Conservation (phyloP, 148 eudicot species). For the Camellia granthamiana region DNA sequence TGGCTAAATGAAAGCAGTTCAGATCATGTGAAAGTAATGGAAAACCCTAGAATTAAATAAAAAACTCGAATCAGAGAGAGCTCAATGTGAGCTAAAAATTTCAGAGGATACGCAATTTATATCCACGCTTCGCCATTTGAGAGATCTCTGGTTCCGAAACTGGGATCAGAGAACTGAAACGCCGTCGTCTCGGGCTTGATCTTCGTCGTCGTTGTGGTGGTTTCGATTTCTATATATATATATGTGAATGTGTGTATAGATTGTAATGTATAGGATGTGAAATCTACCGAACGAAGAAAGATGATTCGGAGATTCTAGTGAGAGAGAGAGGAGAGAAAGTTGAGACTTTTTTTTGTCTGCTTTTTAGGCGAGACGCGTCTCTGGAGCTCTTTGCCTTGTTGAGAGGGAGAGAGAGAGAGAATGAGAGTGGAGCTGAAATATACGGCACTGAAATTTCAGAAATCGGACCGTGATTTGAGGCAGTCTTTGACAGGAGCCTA, state of each 20-base stretch:
- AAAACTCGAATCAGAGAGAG: not conserved
- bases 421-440: not conserved
- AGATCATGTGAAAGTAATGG: not conserved
- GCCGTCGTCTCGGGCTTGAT: conserved; percentile 8
- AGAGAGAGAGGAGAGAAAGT: too few relatives aligned
- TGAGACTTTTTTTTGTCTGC: too few relatives aligned
- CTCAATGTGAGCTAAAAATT: not conserved
- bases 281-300: conserved; percentile 24
- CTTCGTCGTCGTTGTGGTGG: not conserved
- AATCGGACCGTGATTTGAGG: too few relatives aligned
- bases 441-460: too few relatives aligned
- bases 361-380: conserved; percentile 7
- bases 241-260: not conserved
- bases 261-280: not conserved
- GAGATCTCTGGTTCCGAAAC: conserved; percentile 4
- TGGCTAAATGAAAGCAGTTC: not conserved
- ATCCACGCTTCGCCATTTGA: conserved; percentile 78
- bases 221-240: not conserved
- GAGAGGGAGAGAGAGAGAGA: conserved; percentile 7
- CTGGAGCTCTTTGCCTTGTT: not conserved
- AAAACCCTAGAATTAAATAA: conserved; percentile 15
- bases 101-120: conserved; percentile 93
- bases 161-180: conserved; percentile 13
- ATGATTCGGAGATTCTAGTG: not conserved
- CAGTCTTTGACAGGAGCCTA: too few relatives aligned